Percentiles rank a stretch among this genome's conserved stretches.
Conservation (phyloP, 1,139 yeast species). For the Nadsonia starkeyi-henricii region DNA sequence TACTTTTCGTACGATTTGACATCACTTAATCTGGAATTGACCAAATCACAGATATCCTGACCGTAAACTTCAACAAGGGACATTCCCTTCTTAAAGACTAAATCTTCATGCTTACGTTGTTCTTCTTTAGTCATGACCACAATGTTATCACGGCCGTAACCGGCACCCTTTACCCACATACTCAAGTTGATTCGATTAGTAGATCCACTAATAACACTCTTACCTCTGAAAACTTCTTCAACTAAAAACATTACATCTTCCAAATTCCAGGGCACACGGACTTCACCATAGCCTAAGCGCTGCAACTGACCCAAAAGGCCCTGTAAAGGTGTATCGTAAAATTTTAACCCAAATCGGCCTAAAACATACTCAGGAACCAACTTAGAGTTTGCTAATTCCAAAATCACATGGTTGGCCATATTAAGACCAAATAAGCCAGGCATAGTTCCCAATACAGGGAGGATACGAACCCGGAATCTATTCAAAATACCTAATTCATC, state of each 20-base stretch:
- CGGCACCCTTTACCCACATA: conserved; percentile 51
- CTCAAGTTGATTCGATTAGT: conserved; percentile 68
- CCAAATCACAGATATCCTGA: conserved; percentile 41
- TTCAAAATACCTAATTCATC: conserved; percentile 76
- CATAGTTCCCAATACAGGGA: conserved; percentile 92
- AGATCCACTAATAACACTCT: conserved; percentile 76
- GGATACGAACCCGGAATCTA: conserved; percentile 82
- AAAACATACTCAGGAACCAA: conserved; percentile 4
- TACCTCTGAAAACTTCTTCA: conserved; percentile 87
- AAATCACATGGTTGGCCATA: conserved; percentile 69
- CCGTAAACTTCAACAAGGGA: conserved; percentile 49
- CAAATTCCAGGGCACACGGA: conserved; percentile 42
- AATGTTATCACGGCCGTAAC: conserved; percentile 50
- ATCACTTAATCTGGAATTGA: conserved; percentile 53
- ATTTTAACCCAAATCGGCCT: conserved; percentile 25
- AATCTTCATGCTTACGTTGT: conserved; percentile 61
- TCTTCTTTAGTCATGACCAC: conserved; percentile 85
- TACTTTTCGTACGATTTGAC: conserved; percentile 38
- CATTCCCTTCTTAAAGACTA: conserved; percentile 56
- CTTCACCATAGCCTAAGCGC: conserved; percentile 24
- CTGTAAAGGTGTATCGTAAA: conserved; percentile 44
- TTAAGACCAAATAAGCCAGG: conserved; percentile 93
- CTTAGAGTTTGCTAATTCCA: conserved; percentile 52
- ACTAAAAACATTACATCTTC: conserved; percentile 71
- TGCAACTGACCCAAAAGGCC: conserved; percentile 78